phyloP scores from a whole-genome alignment of 768 basidiomycete species.

The Agaricus sinodeliciosus region DNA sequence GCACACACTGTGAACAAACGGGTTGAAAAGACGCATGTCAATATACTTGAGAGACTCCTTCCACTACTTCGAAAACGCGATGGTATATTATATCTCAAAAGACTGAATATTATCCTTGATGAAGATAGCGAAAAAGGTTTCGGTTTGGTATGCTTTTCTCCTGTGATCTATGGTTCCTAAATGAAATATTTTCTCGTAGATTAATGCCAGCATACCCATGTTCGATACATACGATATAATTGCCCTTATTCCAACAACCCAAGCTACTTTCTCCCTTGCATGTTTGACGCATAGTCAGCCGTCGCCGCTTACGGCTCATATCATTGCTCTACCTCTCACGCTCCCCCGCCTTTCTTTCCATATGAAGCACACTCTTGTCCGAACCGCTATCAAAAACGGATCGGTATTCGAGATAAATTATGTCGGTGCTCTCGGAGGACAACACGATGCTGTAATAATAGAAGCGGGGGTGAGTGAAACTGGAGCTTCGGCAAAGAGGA shows the following conservation, averaged over 20 bases:
- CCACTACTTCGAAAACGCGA: constrained; percentile 49
- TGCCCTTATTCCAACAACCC: constrained; percentile 67
- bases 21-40: constrained; percentile 68
- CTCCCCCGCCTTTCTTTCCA: constrained; percentile 73
- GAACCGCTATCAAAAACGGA: constrained; percentile 76
- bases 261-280: constrained; percentile 66
- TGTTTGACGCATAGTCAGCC: constrained; percentile 77
- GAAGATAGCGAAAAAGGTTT: constrained; percentile 85
- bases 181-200: constrained; percentile 33
- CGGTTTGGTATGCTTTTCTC: constrained; percentile 49
- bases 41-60: constrained; percentile 55
- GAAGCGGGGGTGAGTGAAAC: constrained; percentile 45
- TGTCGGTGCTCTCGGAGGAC: constrained; percentile 63
- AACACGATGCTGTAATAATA: constrained; percentile 38
- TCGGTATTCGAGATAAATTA: constrained; percentile 81
- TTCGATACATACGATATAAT: constrained; percentile 72
- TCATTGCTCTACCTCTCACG: constrained; percentile 75
- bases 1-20: constrained; percentile 67
- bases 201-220: constrained; percentile 57
- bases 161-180: not conserved
- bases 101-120: constrained; percentile 75
- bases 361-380: constrained; percentile 77
- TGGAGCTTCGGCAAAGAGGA: constrained; percentile 54
- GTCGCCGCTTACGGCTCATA: constrained; percentile 69
- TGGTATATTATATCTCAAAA: constrained; percentile 62